These are phyloP conservation scores for Thinopyrum elongatum DNA, from an alignment of 176 grass and related monocot genomes.

Conservation along the genomic window DNA sequence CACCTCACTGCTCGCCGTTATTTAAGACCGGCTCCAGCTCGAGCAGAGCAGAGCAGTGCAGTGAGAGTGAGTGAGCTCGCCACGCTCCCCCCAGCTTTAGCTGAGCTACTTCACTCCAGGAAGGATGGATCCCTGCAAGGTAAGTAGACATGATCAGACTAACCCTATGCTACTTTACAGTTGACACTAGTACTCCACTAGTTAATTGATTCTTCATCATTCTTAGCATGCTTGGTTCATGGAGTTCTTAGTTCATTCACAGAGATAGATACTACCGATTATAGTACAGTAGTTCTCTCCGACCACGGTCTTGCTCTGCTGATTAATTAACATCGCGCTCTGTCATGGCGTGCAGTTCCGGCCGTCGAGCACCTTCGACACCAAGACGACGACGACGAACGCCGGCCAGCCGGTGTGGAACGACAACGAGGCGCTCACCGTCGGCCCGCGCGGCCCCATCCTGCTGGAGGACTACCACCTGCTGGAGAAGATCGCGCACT, in stretches of 20 bases:
- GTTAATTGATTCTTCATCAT: too few relatives aligned
- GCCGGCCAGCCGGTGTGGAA: constrained; percentile 81
- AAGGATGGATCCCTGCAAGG: constrained; percentile 11
- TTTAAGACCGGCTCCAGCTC: constrained; percentile 6
- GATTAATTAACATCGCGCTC: too few relatives aligned
- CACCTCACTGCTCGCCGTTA: background rate
- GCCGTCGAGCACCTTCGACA: constrained; percentile 74
- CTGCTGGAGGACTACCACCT: constrained; percentile 89
- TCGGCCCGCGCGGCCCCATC: constrained; percentile 64
- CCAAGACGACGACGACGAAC: constrained; percentile 75
- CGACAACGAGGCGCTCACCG: constrained; percentile 89
- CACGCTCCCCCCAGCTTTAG: background rate
- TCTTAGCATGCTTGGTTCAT: too few relatives aligned
- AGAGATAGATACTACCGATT: too few relatives aligned
- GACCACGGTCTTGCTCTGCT: background rate
- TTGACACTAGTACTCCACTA: too few relatives aligned
- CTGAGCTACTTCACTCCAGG: background rate
- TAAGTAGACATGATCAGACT: too few relatives aligned
- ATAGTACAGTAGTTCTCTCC: too few relatives aligned
- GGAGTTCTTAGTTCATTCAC: too few relatives aligned
- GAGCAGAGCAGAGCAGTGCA: background rate
- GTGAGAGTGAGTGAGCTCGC: background rate
- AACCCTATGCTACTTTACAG: too few relatives aligned
- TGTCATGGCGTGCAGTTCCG: constrained; percentile 43
- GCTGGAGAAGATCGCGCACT: constrained; percentile 79